phyloP scores from a whole-genome alignment of 805 yeast species.

The Suhomyces prunicola region DNA sequence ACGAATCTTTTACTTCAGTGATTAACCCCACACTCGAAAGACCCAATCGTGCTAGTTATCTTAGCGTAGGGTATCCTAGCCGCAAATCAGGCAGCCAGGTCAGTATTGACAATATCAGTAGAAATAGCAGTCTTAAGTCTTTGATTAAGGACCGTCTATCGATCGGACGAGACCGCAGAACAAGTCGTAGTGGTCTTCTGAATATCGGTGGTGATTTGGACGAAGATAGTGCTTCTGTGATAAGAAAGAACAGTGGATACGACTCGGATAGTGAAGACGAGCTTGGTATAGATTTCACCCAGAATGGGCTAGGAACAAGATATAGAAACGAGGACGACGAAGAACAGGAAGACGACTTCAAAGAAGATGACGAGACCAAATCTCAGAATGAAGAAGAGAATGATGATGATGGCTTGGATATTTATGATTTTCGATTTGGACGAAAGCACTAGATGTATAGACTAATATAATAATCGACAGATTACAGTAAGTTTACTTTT shows the following conservation, averaged over 20 bases:
- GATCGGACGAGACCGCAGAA: neutral
- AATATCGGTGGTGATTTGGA: neutral
- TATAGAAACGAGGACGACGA: neutral
- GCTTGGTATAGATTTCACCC: neutral
- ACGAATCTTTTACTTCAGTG: constrained; percentile 3
- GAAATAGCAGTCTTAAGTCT: neutral
- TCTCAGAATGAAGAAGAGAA: neutral
- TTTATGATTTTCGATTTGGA: neutral
- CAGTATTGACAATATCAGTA: neutral
- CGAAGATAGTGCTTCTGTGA: constrained; percentile 4
- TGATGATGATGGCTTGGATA: constrained; percentile 1
- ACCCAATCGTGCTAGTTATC: constrained; percentile 1
- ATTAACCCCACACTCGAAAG: constrained; percentile 1
- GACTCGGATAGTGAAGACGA: constrained; percentile 8
- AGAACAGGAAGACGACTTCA: too few relatives aligned
- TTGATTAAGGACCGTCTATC: neutral
- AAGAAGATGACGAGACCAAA: neutral
- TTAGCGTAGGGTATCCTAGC: neutral
- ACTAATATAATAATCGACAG: neutral
- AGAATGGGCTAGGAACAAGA: neutral
- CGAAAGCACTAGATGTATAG: neutral
- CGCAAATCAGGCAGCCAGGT: neutral
- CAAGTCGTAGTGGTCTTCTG: constrained; percentile 2
- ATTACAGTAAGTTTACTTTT: too few relatives aligned
- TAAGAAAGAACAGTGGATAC: constrained; percentile 7